A percentile compares a stretch with the other conserved stretches of the same genome.
These are phyloP conservation scores for Yarrowia osloensis DNA, from an alignment of 805 yeast species.

Conservation along the genomic window DNA sequence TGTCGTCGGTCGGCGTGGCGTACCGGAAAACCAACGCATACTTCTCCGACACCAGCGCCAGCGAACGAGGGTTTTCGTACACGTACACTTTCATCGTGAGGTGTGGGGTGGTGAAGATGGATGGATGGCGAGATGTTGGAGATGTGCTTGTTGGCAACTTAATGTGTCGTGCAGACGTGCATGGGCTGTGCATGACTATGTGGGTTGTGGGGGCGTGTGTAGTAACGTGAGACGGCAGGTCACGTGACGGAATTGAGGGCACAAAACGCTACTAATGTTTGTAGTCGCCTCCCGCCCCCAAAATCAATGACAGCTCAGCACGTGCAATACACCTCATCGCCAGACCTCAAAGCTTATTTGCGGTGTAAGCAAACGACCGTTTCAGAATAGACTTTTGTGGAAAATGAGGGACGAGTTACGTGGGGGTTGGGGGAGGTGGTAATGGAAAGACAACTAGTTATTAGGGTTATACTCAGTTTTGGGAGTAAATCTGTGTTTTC, in stretches of 20 bases:
- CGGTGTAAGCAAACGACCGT: not conserved
- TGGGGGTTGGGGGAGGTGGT: not conserved
- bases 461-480: too few species aligned
- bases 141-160: not conserved
- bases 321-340: not conserved
- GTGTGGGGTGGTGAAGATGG: not conserved
- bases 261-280: too few species aligned
- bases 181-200: not conserved
- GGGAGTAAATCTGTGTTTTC: not conserved
- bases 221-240: not conserved
- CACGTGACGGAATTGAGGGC: not conserved
- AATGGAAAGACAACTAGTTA: too few species aligned
- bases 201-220: too few species aligned
- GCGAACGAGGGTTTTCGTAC: slow-evolving; percentile 65
- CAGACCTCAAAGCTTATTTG: not conserved
- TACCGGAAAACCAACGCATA: slow-evolving; percentile 58
- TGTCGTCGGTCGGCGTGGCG: slow-evolving; percentile 33
- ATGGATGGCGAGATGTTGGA: not conserved
- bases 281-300: too few species aligned
- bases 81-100: slow-evolving; percentile 59
- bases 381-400: not conserved
- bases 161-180: not conserved
- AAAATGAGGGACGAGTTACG: too few species aligned
- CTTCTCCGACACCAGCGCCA: slow-evolving; percentile 62
- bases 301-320: too few species aligned